Evolutionary conservation across 1,139 yeast species (phyloP).

Genomic region (Debaryomycetaceae sp.): DNA sequence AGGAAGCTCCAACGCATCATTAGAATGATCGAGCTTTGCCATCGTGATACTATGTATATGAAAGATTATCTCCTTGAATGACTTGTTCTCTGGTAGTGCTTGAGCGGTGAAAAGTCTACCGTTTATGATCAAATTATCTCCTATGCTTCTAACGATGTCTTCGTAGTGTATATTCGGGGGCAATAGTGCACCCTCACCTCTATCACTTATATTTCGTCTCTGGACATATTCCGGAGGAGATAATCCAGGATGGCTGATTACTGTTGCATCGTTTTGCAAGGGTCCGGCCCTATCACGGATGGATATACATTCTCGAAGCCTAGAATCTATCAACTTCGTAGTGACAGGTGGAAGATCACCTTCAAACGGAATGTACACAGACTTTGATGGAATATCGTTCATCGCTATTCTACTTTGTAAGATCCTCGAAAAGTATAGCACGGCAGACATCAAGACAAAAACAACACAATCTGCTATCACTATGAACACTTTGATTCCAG

Average conservation of each 20-base stretch:
- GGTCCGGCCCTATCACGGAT: slow-evolving; percentile 54
- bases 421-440: slow-evolving; percentile 53
- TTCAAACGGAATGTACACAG: slow-evolving; percentile 61
- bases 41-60: slow-evolving; percentile 10
- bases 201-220: slow-evolving; percentile 24
- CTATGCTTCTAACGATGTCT: slow-evolving; percentile 57
- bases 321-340: slow-evolving; percentile 34
- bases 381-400: slow-evolving; percentile 69
- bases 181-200: slow-evolving; percentile 31
- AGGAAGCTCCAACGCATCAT: slow-evolving; percentile 8
- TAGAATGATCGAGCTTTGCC: slow-evolving; percentile 8
- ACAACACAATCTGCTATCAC: slow-evolving; percentile 71
- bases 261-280: slow-evolving; percentile 25
- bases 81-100: slow-evolving; percentile 35
- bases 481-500: slow-evolving; percentile 66
- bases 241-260: slow-evolving; percentile 63
- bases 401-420: slow-evolving; percentile 55
- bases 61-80: slow-evolving; percentile 47
- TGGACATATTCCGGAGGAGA: slow-evolving; percentile 44
- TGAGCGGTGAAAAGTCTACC: slow-evolving; percentile 37
- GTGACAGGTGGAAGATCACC: slow-evolving; percentile 59
- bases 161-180: slow-evolving; percentile 63
- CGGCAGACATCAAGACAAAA: slow-evolving; percentile 46
- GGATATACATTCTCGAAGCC: slow-evolving; percentile 40
- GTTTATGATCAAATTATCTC: slow-evolving; percentile 47